Evolutionary conservation across 2,329 filamentous ascomycete species (phyloP), one percentile per base, ranked within the genome.

Genomic region (Cadophora luteo-olivacea): DNA sequence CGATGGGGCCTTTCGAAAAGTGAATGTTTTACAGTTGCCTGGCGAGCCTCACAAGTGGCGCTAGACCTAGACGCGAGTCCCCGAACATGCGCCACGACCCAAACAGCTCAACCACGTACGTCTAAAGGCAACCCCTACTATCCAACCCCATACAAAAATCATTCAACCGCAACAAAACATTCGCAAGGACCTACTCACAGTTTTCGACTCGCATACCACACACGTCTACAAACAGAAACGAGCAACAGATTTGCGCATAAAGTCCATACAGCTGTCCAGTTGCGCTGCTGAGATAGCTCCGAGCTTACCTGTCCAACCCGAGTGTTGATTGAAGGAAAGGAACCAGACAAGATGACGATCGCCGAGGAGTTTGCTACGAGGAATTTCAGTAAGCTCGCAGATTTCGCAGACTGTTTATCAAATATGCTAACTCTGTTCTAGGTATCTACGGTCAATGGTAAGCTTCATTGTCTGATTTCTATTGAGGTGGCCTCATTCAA

Each of bases 391-490:
- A 84, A 77, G 89, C 83, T 29, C 29, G 29, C 61, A 22, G 8
- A 33, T 3, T 22, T 19, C 36, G 14, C 48, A 16, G 61, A 9
- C 22, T 49, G 0, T n/a, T 11, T 41, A 38, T 11, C 33, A n/a
- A 45, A 36, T 66, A 65, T 33, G 68, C 75, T 78, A 75, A 78
- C 64, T 7, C 4, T 58, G 36, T 61, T 38, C 29, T 74, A 92
- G 89, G 89, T 81, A 92, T 92, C 81, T 92, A 92, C 77, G 89
- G 87, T 80, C 89, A 92, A 90, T 92, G 89, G 89, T 92, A 84
- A 85, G 87, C 78, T 69, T 55, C 29, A 48, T 49, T 14, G 38
- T 55, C 41, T 61, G 49, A 51, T 65, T 49, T 38, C 48, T 25
- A 54, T 41, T 22, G 25, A 62, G 33, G 16, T 14, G n/a, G 48